These are phyloP conservation scores for Hypocreales sp. DNA, from an alignment of 2,329 filamentous ascomycete species.

Conservation along the genomic window DNA sequence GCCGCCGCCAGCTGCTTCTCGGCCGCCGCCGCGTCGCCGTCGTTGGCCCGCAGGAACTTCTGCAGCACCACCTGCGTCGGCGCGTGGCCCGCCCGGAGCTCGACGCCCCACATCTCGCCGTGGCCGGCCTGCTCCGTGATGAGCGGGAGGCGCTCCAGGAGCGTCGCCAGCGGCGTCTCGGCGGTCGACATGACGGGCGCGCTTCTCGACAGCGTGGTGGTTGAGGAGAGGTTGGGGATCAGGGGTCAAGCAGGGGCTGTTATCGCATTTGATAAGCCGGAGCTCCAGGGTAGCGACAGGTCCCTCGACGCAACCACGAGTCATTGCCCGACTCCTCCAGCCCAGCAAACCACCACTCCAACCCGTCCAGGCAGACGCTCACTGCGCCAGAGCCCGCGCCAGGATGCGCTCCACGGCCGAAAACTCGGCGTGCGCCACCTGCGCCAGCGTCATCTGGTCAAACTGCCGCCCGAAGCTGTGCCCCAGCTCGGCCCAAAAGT, in stretches of 20 bases:
- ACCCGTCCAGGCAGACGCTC: too few relatives aligned
- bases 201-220: background rate
- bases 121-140: slow-evolving; percentile 44
- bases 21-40: slow-evolving; percentile 56
- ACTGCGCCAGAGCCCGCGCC: slow-evolving; percentile 19
- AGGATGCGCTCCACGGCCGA: slow-evolving; percentile 33
- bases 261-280: too few relatives aligned
- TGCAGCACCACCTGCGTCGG: slow-evolving; percentile 75
- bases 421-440: slow-evolving; percentile 31
- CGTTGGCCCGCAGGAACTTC: slow-evolving; percentile 88
- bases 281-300: too few relatives aligned
- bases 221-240: too few relatives aligned
- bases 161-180: slow-evolving; percentile 29
- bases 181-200: background rate
- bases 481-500: slow-evolving; percentile 31
- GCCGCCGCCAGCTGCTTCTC: slow-evolving; percentile 66
- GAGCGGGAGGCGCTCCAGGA: slow-evolving; percentile 41
- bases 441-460: slow-evolving; percentile 30
- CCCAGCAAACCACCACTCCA: too few relatives aligned
- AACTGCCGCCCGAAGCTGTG: slow-evolving; percentile 24
- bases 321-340: too few relatives aligned
- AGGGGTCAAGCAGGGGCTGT: too few relatives aligned
- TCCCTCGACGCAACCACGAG: too few relatives aligned
- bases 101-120: slow-evolving; percentile 77
- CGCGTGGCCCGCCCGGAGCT: slow-evolving; percentile 43